These are phyloP conservation scores for Carallia brachiata DNA, from an alignment of 345 rosid genomes.

Conservation along the genomic window DNA sequence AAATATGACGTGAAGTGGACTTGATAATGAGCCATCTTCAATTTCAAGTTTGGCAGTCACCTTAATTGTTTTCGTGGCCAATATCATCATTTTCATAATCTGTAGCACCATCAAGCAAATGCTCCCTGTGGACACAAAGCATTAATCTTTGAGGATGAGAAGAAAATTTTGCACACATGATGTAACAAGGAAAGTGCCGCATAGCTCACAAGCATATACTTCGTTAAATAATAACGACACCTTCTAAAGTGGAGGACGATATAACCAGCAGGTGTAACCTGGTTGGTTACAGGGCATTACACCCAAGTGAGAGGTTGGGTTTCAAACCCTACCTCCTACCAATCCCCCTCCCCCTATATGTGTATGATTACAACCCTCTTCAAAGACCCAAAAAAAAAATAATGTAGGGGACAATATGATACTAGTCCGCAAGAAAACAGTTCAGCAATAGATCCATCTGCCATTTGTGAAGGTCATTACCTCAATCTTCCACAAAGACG, in stretches of 20 bases:
- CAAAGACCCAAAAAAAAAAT: not conserved
- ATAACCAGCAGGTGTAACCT: too few relatives aligned
- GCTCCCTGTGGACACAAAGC: constrained; percentile 59
- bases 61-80: constrained; percentile 7
- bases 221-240: not conserved
- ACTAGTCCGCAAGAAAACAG: not conserved
- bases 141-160: too few relatives aligned
- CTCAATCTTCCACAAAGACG: constrained; percentile 90
- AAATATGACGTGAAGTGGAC: not conserved
- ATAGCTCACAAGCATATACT: not conserved
- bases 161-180: not conserved
- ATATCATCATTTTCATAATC: constrained; percentile 40
- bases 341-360: too few relatives aligned
- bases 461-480: constrained; percentile 26
- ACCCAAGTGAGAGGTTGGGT: too few relatives aligned
- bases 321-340: too few relatives aligned
- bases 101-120: constrained; percentile 38
- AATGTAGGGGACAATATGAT: not conserved
- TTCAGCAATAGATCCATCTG: not conserved
- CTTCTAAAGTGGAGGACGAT: not conserved
- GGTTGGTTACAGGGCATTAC: too few relatives aligned
- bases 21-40: constrained; percentile 7
- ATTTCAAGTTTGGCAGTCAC: not conserved
- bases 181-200: too few relatives aligned
- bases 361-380: too few relatives aligned